Conservation (phyloP, 2,329 filamentous ascomycete genomes). For the Aspergillus japonicus region DNA sequence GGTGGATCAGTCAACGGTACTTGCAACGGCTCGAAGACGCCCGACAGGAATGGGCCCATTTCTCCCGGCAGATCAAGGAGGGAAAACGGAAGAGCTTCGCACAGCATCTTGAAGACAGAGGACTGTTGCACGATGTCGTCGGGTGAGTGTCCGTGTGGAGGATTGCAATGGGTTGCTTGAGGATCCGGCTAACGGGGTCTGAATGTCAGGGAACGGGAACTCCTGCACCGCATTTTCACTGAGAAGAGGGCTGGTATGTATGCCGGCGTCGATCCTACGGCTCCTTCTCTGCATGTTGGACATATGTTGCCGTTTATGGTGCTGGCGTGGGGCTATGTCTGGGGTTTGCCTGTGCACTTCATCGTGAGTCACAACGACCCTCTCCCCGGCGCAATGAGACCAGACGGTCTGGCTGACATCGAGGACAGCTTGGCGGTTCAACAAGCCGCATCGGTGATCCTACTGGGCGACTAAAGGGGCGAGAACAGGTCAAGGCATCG, state of each 20-base stretch:
- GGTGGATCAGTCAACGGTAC: constrained; percentile 41
- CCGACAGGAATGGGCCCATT: constrained; percentile 39
- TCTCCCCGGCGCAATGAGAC: not conserved
- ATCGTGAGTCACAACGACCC: constrained; percentile 36
- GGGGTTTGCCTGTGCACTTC: constrained; percentile 47
- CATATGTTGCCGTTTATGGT: constrained; percentile 54
- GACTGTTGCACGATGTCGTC: constrained; percentile 47
- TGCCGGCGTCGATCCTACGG: constrained; percentile 51
- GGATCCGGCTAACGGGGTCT: constrained; percentile 13
- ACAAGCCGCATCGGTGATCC: constrained; percentile 50
- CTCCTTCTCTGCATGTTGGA: constrained; percentile 50
- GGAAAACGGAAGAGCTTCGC: constrained; percentile 47
- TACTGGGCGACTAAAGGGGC: constrained; percentile 43
- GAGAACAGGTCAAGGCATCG: constrained; percentile 37
- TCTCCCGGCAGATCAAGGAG: constrained; percentile 43
- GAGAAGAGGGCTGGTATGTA: constrained; percentile 49
- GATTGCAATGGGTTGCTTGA: not conserved
- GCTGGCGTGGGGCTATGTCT: constrained; percentile 50
- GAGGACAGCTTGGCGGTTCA: constrained; percentile 45
- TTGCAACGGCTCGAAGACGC: constrained; percentile 41
- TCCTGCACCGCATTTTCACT: constrained; percentile 45
- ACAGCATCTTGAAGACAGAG: constrained; percentile 47
- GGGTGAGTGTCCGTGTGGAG: constrained; percentile 34
- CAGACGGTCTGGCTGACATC: constrained; percentile 17
- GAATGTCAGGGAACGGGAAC: constrained; percentile 39